These are phyloP conservation scores for Lotus japonicus DNA, from an alignment of 306 rosid species.

Conservation along the genomic window DNA sequence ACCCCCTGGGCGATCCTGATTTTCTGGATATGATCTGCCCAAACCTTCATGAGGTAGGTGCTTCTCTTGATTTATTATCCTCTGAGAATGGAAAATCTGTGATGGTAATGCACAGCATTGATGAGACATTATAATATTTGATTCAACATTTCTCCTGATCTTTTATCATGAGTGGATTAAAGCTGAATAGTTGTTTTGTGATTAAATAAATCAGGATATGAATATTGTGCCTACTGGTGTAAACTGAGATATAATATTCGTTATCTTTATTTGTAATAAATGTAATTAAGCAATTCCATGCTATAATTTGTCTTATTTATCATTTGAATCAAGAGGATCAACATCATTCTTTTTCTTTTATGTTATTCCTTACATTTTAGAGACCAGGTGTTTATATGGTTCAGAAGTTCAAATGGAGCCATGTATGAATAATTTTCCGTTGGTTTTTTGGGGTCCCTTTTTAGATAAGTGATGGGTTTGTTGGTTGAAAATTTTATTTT, in stretches of 20 bases:
- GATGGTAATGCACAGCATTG: not conserved
- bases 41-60: conserved; percentile 45
- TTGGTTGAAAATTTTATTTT: no score
- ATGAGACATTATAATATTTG: not conserved
- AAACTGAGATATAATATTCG: not conserved
- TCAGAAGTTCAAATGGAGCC: no score
- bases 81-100: conserved; percentile 17
- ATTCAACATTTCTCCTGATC: not conserved
- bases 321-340: not conserved
- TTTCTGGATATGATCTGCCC: conserved; percentile 28
- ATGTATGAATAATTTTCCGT: no score
- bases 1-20: conserved; percentile 18
- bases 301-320: not conserved
- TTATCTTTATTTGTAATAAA: not conserved
- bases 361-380: not conserved
- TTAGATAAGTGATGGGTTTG: no score
- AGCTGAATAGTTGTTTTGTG: not conserved
- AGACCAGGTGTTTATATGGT: not conserved
- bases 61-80: conserved; percentile 22
- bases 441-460: no score
- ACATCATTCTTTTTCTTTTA: not conserved
- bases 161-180: not conserved
- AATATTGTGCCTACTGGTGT: not conserved
- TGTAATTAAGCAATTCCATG: not conserved
- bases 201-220: not conserved